Conservation (phyloP, 2,329 filamentous ascomycete species). For the Macrophomina tecta region DNA sequence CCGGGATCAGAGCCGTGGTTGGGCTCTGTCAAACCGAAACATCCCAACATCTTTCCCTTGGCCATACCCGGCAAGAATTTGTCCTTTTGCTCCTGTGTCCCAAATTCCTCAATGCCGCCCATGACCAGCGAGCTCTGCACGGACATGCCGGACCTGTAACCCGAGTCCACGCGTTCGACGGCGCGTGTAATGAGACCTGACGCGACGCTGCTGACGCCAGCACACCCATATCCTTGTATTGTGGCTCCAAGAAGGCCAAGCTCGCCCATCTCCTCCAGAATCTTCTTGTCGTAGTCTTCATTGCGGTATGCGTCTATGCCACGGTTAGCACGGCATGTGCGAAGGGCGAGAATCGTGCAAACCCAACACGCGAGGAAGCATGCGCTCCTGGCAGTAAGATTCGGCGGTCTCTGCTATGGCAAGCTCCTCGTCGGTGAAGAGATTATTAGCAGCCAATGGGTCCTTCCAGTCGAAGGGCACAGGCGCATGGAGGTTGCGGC, state of each 20-base stretch:
- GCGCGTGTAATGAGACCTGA: conserved; percentile 89
- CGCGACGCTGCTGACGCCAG: conserved; percentile 84
- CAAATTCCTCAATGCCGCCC: conserved; percentile 89
- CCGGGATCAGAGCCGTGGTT: conserved; percentile 93
- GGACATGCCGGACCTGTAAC: conserved; percentile 90
- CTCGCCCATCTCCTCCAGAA: conserved; percentile 90
- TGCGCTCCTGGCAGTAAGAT: conserved; percentile 88
- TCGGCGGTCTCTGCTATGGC: conserved; percentile 91
- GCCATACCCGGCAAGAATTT: conserved; percentile 81
- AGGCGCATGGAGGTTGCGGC: conserved; percentile 50
- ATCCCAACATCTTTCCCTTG: conserved; percentile 80
- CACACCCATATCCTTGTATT: conserved; percentile 87
- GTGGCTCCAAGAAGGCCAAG: conserved; percentile 86
- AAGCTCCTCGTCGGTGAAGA: conserved; percentile 88
- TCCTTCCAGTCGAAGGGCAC: conserved; percentile 87
- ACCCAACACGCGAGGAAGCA: conserved; percentile 88
- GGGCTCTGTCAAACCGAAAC: conserved; percentile 89
- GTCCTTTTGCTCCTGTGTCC: conserved; percentile 85
- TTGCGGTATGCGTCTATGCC: conserved; percentile 78
- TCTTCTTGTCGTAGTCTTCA: conserved; percentile 84
- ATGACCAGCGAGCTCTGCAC: conserved; percentile 93
- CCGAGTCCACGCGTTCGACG: conserved; percentile 88
- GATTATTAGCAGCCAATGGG: conserved; percentile 73
- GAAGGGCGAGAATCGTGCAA: conserved; percentile 32
- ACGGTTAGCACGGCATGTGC: conserved; percentile 3